Conservation (phyloP, 2,329 filamentous ascomycete genomes). For the Monilinia vaccinii-corymbosi region DNA sequence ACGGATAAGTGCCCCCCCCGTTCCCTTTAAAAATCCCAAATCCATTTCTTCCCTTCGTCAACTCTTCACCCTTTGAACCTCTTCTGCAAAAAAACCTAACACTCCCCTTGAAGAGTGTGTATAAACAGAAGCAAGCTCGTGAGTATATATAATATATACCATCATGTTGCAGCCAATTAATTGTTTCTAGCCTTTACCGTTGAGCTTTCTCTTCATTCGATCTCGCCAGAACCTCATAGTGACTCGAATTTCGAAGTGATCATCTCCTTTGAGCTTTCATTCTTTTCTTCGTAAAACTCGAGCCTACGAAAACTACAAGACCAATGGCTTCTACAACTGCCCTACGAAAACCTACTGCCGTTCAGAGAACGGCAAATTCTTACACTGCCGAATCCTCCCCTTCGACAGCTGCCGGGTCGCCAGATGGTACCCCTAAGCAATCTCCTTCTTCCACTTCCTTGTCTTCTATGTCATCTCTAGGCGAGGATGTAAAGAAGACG, state of each 20-base stretch:
- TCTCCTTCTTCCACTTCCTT: conserved; percentile 82
- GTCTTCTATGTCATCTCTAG: conserved; percentile 69
- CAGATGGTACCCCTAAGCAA: conserved; percentile 48
- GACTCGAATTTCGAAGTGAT: neutral
- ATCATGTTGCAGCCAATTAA: neutral
- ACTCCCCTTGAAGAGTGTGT: conserved; percentile 5
- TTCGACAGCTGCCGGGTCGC: conserved; percentile 48
- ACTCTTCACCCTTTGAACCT: neutral
- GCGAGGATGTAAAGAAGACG: conserved; percentile 36
- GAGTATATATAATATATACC: neutral
- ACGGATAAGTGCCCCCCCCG: too few relatives aligned
- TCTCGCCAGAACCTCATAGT: conserved; percentile 5
- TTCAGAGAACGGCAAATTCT: conserved; percentile 24
- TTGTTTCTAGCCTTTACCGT: neutral
- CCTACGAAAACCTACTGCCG: conserved; percentile 15
- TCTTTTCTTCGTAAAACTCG: neutral
- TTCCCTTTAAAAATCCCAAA: neutral
- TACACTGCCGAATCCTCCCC: conserved; percentile 32
- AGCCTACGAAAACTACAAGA: neutral
- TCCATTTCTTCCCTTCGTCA: neutral
- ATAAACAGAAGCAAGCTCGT: neutral
- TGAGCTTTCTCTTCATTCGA: neutral
- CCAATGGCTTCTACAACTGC: conserved; percentile 30
- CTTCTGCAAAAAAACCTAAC: neutral
- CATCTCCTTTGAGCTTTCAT: neutral